Conservation (phyloP, 1,139 yeast species). For the Pichia kudriavzevii region DNA sequence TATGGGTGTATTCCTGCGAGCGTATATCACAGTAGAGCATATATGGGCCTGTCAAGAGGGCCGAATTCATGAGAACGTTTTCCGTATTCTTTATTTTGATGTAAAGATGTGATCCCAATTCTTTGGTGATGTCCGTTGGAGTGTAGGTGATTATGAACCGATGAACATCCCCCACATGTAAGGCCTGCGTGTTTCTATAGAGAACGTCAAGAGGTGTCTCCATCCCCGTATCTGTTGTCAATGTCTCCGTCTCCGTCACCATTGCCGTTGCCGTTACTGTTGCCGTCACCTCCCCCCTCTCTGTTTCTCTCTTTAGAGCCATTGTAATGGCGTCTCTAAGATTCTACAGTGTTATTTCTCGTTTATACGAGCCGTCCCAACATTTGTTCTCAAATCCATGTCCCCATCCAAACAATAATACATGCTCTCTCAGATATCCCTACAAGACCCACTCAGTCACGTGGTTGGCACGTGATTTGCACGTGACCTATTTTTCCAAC, state of each 20-base stretch:
- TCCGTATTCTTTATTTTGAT: conserved; percentile 69
- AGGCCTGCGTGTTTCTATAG: conserved; percentile 26
- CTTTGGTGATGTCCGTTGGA: conserved; percentile 15
- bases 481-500: too few species aligned
- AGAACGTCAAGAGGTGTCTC: conserved; percentile 1
- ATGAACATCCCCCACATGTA: conserved; percentile 52
- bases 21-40: conserved; percentile 79
- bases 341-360: too few species aligned
- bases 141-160: conserved; percentile 31
- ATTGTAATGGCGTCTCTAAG: too few species aligned
- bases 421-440: too few species aligned
- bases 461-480: too few species aligned
- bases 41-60: conserved; percentile 85
- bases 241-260: background rate
- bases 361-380: too few species aligned
- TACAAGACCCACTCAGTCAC: too few species aligned
- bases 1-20: conserved; percentile 54
- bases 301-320: background rate
- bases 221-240: background rate
- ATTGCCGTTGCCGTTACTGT: too few species aligned
- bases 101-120: conserved; percentile 34
- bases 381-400: too few species aligned
- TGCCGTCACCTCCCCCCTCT: background rate
- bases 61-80: conserved; percentile 72
- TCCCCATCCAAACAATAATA: too few species aligned